Conservation (phyloP, 2,329 filamentous ascomycete genomes). For the Cytospora piceicola region DNA sequence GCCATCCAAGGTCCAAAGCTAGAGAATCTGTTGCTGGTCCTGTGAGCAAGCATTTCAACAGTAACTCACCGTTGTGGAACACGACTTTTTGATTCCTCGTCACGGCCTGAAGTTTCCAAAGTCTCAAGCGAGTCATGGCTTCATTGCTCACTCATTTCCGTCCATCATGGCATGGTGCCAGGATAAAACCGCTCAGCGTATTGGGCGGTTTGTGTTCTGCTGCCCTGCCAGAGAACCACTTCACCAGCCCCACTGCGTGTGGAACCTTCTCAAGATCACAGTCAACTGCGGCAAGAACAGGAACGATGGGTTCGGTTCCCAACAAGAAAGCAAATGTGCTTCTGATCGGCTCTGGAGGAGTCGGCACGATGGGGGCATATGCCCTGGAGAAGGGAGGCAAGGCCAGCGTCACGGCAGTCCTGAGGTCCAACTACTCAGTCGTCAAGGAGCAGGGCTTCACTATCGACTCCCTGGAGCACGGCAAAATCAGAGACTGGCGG, state of each 20-base stretch:
- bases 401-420: slow-evolving; percentile 57
- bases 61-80: background rate
- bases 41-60: background rate
- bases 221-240: background rate
- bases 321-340: slow-evolving; percentile 45
- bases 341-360: slow-evolving; percentile 58
- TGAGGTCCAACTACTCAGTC: slow-evolving; percentile 58
- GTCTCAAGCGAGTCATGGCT: slow-evolving; percentile 10
- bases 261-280: background rate
- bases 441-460: slow-evolving; percentile 54
- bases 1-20: background rate
- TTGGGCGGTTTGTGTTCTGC: background rate
- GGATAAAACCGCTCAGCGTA: slow-evolving; percentile 1
- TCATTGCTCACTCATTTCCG: background rate
- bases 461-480: slow-evolving; percentile 61
- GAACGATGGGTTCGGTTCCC: slow-evolving; percentile 10
- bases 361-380: slow-evolving; percentile 60
- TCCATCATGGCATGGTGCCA: slow-evolving; percentile 16
- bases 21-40: background rate
- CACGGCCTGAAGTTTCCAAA: background rate
- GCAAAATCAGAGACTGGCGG: slow-evolving; percentile 51
- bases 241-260: background rate
- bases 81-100: background rate
- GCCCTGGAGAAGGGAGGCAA: slow-evolving; percentile 55
- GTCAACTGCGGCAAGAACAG: slow-evolving; percentile 1